Evolutionary conservation across 495 filamentous ascomycete species (phyloP), one percentile per base, ranked within the genome.

Genomic region (Tuber microsphaerosporum): DNA sequence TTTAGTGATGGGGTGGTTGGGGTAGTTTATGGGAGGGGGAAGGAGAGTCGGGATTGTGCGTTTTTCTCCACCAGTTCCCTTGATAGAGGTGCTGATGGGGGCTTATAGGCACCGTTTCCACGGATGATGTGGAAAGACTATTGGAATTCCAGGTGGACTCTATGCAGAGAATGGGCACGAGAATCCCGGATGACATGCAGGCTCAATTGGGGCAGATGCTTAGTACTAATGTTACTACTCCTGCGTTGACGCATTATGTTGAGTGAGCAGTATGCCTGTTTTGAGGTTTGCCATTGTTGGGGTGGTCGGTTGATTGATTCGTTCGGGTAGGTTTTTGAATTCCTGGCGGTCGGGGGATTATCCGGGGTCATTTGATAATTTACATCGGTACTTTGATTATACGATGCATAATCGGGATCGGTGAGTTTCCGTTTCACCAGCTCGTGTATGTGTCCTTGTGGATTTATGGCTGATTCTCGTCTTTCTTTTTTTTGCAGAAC

Each of bases 371-470:
- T 94, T 97, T 83, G 94, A 99, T 76, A 91, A 91, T 77, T 88
- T 99, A 42, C 94, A 99, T 83, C 91, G 93, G 56, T 98, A 97
- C 84, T 99, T 97, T 82, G 95, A 99, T 83, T 97, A 97, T 84
- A 95, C 93, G 8, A 94, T 97, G 92, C 92, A 96, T 76, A 92
- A 89, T 78, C 85, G 90, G 41, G 92, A 96, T 82, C 89, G 92
- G 34, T 83, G 85, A 14, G 26, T 26, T 74, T 8, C 22, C n/a
- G 1, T 42, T 37, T 43, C 3, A 70, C 43, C 3, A 20, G 9
- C 26, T 45, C 7, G 22, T 34, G 37, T 45, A 22, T 6, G 43
- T 76, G 56, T 61, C 22, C 51, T 51, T 65, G 56, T 34, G 56
- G 26, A 34, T 34, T 65, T 65, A 65, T 65, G 56, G 14, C 56